A percentile compares a stretch with the other conserved stretches of the same genome.
Conservation (phyloP, 2,329 filamentous ascomycete genomes). For the Fonsecaea pedrosoi region DNA sequence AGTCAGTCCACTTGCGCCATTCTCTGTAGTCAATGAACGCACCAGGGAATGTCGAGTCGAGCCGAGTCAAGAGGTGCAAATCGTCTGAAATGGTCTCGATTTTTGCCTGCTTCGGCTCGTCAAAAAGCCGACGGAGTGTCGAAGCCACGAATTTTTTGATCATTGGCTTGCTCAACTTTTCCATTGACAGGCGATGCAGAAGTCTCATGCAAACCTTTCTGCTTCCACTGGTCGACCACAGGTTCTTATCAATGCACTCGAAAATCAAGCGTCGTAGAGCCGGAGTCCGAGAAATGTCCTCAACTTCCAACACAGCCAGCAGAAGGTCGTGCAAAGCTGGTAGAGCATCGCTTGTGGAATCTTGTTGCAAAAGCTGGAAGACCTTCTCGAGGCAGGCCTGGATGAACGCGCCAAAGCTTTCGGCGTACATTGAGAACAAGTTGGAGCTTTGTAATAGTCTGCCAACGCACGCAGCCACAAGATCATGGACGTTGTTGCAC, state of each 20-base stretch:
- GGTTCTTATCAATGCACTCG: conserved; percentile 8
- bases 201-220: conserved; percentile 7
- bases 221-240: neutral
- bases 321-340: conserved; percentile 12
- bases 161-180: conserved; percentile 20
- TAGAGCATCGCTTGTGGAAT: neutral
- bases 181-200: conserved; percentile 13
- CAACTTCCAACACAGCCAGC: conserved; percentile 12
- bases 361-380: neutral
- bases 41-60: conserved; percentile 18
- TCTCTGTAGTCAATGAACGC: conserved; percentile 21
- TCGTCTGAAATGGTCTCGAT: conserved; percentile 15
- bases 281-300: conserved; percentile 18
- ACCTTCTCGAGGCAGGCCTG: conserved; percentile 9
- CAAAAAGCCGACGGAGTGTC: conserved; percentile 11
- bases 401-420: conserved; percentile 14
- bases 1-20: conserved; percentile 25
- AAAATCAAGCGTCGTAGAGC: conserved; percentile 22
- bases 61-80: conserved; percentile 20
- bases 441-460: conserved; percentile 22
- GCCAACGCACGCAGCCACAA: conserved; percentile 30
- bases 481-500: conserved; percentile 9
- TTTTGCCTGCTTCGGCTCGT: neutral
- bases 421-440: conserved; percentile 21
- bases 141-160: conserved; percentile 21